phyloP scores from a whole-genome alignment of 2,329 filamentous ascomycete genomes.

The Teratosphaeria gauchensis region DNA sequence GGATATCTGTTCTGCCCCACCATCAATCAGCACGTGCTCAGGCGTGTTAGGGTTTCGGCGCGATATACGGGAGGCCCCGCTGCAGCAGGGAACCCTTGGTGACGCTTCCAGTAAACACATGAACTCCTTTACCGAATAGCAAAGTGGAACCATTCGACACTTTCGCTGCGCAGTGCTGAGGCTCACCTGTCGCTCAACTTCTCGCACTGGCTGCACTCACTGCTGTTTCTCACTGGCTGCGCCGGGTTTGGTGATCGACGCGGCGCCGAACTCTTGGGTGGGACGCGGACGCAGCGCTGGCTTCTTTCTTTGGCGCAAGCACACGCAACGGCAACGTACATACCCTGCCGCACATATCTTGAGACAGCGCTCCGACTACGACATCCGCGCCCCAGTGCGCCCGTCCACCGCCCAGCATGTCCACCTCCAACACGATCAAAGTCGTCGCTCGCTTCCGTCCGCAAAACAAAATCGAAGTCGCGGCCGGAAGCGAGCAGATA shows the following conservation, averaged over 20 bases:
- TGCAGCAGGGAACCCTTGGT: background rate
- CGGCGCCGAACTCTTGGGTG: background rate
- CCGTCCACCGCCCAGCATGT: background rate
- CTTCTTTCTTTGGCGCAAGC: no score
- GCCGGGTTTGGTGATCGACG: background rate
- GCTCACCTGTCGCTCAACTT: background rate
- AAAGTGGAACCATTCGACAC: no score
- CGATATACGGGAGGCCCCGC: background rate
- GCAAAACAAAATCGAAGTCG: conserved; percentile 89
- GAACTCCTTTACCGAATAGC: background rate
- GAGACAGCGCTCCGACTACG: background rate
- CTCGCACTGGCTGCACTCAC: background rate
- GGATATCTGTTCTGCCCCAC: background rate
- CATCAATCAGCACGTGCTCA: background rate
- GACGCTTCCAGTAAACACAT: background rate
- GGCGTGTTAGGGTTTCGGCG: background rate
- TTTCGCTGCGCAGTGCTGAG: background rate
- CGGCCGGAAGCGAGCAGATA: conserved; percentile 82
- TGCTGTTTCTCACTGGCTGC: background rate
- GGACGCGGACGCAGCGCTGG: no score
- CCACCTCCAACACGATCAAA: conserved; percentile 33
- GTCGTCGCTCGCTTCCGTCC: conserved; percentile 97
- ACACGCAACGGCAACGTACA: no score
- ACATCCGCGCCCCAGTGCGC: background rate
- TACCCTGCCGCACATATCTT: no score